Conservation (phyloP, 2,329 filamentous ascomycete species). For the Ophiocordyceps polyrhachis-furcata region DNA sequence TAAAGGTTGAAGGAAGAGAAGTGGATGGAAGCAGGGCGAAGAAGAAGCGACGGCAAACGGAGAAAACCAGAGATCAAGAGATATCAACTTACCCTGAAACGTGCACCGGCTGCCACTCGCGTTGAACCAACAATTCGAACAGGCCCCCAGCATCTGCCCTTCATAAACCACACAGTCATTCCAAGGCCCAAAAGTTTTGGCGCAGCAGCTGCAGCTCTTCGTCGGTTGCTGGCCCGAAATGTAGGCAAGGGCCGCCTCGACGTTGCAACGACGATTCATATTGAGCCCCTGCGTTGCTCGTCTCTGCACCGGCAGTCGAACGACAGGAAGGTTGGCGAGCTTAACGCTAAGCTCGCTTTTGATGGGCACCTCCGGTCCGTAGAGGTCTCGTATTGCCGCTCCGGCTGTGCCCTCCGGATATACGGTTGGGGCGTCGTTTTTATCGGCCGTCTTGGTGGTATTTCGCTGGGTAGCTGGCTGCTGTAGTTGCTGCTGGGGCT, state of each 20-base stretch:
- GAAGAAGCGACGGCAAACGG: no score
- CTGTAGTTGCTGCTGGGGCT: not conserved
- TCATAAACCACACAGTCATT: slow-evolving; percentile 37
- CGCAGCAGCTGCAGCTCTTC: slow-evolving; percentile 39
- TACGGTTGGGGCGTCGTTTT: not conserved
- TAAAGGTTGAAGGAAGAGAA: not conserved
- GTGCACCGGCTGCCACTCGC: slow-evolving; percentile 40
- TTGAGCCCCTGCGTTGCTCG: slow-evolving; percentile 35
- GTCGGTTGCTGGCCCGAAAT: slow-evolving; percentile 30
- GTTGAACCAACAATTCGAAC: slow-evolving; percentile 46
- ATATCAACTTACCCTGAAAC: slow-evolving; percentile 31
- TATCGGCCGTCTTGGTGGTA: not conserved
- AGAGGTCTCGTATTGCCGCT: not conserved
- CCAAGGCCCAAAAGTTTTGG: slow-evolving; percentile 42
- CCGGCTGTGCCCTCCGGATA: not conserved
- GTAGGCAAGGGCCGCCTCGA: slow-evolving; percentile 39
- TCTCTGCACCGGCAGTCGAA: slow-evolving; percentile 32
- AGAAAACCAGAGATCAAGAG: not conserved
- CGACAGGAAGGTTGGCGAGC: slow-evolving; percentile 28
- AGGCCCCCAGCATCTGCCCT: slow-evolving; percentile 42
- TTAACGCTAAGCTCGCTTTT: slow-evolving; percentile 37
- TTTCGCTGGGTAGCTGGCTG: not conserved
- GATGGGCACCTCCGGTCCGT: slow-evolving; percentile 8
- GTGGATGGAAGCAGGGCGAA: not conserved
- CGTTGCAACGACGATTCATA: slow-evolving; percentile 37